A percentile compares a stretch with the other conserved stretches of the same genome.
phyloP scores from a whole-genome alignment of 164 flowering plant species.

The Macadamia integrifolia region DNA sequence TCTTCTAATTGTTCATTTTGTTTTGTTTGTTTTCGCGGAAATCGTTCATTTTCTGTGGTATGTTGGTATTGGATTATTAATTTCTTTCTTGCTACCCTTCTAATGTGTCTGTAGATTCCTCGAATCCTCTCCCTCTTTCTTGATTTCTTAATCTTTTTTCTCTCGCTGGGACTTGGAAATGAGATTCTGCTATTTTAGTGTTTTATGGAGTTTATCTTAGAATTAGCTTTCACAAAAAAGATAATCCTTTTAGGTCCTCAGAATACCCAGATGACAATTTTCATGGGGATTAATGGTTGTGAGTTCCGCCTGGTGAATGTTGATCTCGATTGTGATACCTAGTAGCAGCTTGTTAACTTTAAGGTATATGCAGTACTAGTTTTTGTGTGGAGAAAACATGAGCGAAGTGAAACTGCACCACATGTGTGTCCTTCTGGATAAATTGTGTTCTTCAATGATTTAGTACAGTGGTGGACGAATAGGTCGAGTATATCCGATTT shows the following conservation, averaged over 20 bases:
- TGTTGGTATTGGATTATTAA: background rate
- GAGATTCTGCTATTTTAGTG: too few relatives aligned
- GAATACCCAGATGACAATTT: background rate
- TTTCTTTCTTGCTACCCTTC: background rate
- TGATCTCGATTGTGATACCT: background rate
- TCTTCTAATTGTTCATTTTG: background rate
- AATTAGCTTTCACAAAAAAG: too few relatives aligned
- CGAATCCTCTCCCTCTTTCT: background rate
- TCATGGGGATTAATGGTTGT: background rate
- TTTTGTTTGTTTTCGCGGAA: background rate
- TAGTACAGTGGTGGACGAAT: background rate
- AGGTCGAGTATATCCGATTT: too few relatives aligned
- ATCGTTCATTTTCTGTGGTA: background rate
- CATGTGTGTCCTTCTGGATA: background rate
- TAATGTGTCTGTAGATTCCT: background rate
- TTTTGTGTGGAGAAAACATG: background rate
- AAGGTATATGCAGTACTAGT: background rate
- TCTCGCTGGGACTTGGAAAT: too few relatives aligned
- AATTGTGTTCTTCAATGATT: background rate
- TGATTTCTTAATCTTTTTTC: background rate
- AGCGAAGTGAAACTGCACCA: background rate
- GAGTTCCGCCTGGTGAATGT: background rate
- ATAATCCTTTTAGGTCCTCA: background rate
- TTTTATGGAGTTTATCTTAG: too few relatives aligned
- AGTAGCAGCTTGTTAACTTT: background rate